phyloP scores from a whole-genome alignment of 2,329 filamentous ascomycete genomes.

The Aureobasidium namibiae region DNA sequence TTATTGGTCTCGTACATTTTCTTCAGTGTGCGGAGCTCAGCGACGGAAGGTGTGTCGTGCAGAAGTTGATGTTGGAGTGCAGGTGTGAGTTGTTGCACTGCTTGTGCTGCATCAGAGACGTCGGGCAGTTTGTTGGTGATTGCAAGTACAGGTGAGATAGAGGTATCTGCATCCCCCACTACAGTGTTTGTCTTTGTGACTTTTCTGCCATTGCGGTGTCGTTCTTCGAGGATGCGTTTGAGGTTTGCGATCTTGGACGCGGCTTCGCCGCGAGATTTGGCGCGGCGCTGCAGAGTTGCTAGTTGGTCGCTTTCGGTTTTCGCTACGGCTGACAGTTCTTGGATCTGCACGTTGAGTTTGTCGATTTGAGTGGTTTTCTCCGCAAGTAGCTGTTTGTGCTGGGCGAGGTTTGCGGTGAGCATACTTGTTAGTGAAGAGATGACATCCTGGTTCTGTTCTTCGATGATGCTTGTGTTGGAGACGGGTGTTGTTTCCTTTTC shows the following conservation, averaged over 20 bases:
- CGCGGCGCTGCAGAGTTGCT: slow-evolving; percentile 59
- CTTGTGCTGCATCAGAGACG: background rate
- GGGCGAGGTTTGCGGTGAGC: slow-evolving; percentile 66
- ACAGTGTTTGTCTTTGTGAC: background rate
- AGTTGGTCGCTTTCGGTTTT: slow-evolving; percentile 67
- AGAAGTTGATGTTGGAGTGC: slow-evolving; percentile 1
- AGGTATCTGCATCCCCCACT: slow-evolving; percentile 3
- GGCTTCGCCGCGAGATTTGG: slow-evolving; percentile 55
- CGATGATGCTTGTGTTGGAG: slow-evolving; percentile 17
- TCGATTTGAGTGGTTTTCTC: slow-evolving; percentile 80
- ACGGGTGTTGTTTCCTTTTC: slow-evolving; percentile 34
- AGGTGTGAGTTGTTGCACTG: background rate
- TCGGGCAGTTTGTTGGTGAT: background rate
- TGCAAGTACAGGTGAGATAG: background rate
- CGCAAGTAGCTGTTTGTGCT: slow-evolving; percentile 73
- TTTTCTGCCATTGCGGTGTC: slow-evolving; percentile 39
- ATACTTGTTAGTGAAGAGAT: slow-evolving; percentile 75
- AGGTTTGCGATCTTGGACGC: slow-evolving; percentile 71
- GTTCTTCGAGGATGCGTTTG: slow-evolving; percentile 53
- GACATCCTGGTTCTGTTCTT: slow-evolving; percentile 73
- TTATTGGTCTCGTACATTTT: slow-evolving; percentile 65
- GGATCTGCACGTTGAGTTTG: slow-evolving; percentile 69
- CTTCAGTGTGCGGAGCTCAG: slow-evolving; percentile 54
- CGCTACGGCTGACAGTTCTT: slow-evolving; percentile 69
- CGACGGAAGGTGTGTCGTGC: background rate